Percentiles rank a stretch among this genome's conserved stretches.
These are phyloP conservation scores for Rhodamnia argentea DNA, from an alignment of 345 rosid species.

Conservation along the genomic window DNA sequence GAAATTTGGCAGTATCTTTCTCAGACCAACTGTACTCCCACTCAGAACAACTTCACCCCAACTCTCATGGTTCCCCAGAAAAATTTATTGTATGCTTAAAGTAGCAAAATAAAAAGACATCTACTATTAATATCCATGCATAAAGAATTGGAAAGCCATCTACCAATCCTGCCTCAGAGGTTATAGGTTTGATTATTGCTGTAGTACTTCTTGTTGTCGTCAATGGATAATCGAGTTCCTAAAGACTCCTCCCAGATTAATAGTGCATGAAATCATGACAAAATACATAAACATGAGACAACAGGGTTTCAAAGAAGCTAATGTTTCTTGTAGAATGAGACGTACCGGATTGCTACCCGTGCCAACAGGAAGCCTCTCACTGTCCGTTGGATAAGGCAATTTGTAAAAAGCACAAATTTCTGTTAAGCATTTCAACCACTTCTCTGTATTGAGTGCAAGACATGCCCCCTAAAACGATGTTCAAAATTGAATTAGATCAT, in stretches of 20 bases:
- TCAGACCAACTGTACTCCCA: background rate
- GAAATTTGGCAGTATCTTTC: background rate
- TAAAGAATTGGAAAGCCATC: background rate
- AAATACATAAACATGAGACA: background rate
- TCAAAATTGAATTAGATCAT: background rate
- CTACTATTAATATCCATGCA: background rate
- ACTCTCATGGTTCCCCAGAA: background rate
- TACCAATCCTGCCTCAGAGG: background rate
- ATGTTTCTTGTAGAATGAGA: background rate
- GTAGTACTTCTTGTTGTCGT: background rate
- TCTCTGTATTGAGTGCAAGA: constrained; percentile 75
- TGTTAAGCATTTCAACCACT: constrained; percentile 66
- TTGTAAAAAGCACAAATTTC: constrained; percentile 61
- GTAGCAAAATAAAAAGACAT: background rate
- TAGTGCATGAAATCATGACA: background rate
- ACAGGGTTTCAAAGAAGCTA: background rate
- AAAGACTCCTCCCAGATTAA: background rate
- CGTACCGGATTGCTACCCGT: constrained; percentile 97
- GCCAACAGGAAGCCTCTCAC: constrained; percentile 87
- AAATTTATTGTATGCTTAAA: background rate
- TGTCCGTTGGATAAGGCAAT: constrained; percentile 48
- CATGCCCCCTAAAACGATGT: constrained; percentile 68
- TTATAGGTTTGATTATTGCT: background rate
- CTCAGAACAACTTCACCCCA: background rate
- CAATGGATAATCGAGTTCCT: background rate